Percentiles rank a stretch among this genome's conserved stretches.
Conservation (phyloP, 108 stramenopile genomes). For the Mediolabrus comicus region DNA sequence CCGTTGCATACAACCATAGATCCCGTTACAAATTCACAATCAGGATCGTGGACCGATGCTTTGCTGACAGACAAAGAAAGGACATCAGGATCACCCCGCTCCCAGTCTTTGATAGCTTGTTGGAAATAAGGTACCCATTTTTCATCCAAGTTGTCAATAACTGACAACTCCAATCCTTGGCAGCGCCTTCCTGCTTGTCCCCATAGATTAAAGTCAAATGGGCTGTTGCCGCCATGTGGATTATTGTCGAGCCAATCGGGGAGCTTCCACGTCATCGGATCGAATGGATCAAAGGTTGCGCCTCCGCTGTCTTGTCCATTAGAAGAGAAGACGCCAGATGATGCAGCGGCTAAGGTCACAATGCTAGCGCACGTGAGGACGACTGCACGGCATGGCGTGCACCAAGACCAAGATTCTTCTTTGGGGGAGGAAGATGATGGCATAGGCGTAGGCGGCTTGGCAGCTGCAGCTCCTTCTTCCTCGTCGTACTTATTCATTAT, state of each 20-base stretch:
- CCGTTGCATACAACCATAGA: constrained; percentile 38
- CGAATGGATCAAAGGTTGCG: constrained; percentile 11
- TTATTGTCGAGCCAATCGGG: constrained; percentile 13
- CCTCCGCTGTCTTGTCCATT: neutral
- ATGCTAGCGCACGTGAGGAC: neutral
- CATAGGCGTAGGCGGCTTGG: too few species aligned
- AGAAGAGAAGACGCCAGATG: neutral
- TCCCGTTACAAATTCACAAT: constrained; percentile 4
- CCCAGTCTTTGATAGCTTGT: constrained; percentile 31
- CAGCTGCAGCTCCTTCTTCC: too few species aligned
- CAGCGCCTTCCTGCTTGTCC: constrained; percentile 5
- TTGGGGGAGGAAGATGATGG: too few species aligned
- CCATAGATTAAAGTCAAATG: constrained; percentile 23
- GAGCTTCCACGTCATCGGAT: constrained; percentile 23
- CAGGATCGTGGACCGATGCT: constrained; percentile 11
- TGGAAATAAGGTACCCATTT: constrained; percentile 34
- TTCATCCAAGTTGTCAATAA: constrained; percentile 30
- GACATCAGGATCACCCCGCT: constrained; percentile 31
- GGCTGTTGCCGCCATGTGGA: constrained; percentile 28
- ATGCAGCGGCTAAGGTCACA: neutral
- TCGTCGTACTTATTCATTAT: too few species aligned
- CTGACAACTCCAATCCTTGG: constrained; percentile 20
- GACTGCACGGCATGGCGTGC: neutral
- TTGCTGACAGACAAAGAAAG: constrained; percentile 15
- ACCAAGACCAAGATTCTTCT: too few species aligned